These are phyloP conservation scores for Citrus trifoliata DNA, from an alignment of 345 rosid genomes.

Conservation along the genomic window DNA sequence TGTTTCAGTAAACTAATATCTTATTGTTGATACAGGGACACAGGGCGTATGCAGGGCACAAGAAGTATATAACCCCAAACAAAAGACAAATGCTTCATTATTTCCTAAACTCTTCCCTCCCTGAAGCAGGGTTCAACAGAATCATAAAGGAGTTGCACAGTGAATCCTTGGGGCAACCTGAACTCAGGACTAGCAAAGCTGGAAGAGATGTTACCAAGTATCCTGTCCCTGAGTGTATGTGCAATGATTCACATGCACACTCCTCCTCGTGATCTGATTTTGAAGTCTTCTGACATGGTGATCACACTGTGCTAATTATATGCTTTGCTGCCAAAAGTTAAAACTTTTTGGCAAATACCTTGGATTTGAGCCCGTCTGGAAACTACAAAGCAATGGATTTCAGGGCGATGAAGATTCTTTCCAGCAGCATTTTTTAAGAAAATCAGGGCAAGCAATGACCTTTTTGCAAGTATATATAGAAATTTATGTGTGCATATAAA, in stretches of 20 bases:
- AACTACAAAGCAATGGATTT: not conserved
- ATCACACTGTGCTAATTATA: not conserved
- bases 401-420: conserved; percentile 20
- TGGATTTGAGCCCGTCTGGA: conserved; percentile 18
- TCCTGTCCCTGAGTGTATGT: conserved; percentile 89
- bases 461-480: conserved; percentile 1
- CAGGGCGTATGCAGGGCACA: conserved; percentile 85
- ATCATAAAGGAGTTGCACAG: conserved; percentile 66
- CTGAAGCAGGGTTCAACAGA: conserved; percentile 60
- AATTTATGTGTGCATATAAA: conserved; percentile 4
- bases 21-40: conserved; percentile 55
- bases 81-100: conserved; percentile 91
- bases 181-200: conserved; percentile 58
- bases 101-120: conserved; percentile 64
- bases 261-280: not conserved
- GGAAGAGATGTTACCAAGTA: conserved; percentile 88
- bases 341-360: conserved; percentile 2
- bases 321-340: not conserved
- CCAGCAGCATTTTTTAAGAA: not conserved
- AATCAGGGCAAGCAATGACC: not conserved
- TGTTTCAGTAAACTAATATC: not conserved
- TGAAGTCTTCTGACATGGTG: not conserved
- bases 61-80: conserved; percentile 86
- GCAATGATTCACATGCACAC: conserved; percentile 34
- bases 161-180: conserved; percentile 88